These are phyloP conservation scores for Salix koriyanagi DNA, from an alignment of 345 rosid genomes.

Conservation along the genomic window DNA sequence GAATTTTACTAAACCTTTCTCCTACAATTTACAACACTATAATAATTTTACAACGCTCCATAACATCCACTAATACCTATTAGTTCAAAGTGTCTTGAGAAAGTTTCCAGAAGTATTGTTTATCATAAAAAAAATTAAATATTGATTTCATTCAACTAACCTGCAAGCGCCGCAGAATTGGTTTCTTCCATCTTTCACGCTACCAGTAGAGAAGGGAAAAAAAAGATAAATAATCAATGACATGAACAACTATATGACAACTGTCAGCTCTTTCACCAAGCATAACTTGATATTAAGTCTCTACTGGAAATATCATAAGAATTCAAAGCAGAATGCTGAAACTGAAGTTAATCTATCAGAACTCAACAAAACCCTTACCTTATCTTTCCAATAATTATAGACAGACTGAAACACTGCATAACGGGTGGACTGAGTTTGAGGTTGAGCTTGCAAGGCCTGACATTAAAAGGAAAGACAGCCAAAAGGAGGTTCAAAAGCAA, in stretches of 20 bases:
- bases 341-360: neutral
- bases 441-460: constrained; percentile 71
- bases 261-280: neutral
- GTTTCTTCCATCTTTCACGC: constrained; percentile 99
- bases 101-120: neutral
- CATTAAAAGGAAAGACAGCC: constrained; percentile 14
- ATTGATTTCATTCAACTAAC: constrained; percentile 34
- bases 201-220: constrained; percentile 25
- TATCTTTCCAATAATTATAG: constrained; percentile 85
- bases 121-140: neutral
- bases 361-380: constrained; percentile 41
- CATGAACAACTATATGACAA: neutral
- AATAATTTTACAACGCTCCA: neutral
- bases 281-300: neutral
- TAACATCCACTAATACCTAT: neutral
- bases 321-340: neutral
- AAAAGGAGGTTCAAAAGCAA: neutral
- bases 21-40: neutral
- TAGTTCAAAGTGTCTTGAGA: neutral
- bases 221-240: neutral
- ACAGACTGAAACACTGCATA: constrained; percentile 67
- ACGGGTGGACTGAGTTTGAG: constrained; percentile 37
- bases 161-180: constrained; percentile 94
- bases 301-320: neutral
- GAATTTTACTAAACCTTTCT: neutral